A percentile compares a stretch with the other conserved stretches of the same genome.
These are phyloP conservation scores for Geotrichum reessii DNA, from an alignment of 1,139 yeast genomes.

Conservation along the genomic window DNA sequence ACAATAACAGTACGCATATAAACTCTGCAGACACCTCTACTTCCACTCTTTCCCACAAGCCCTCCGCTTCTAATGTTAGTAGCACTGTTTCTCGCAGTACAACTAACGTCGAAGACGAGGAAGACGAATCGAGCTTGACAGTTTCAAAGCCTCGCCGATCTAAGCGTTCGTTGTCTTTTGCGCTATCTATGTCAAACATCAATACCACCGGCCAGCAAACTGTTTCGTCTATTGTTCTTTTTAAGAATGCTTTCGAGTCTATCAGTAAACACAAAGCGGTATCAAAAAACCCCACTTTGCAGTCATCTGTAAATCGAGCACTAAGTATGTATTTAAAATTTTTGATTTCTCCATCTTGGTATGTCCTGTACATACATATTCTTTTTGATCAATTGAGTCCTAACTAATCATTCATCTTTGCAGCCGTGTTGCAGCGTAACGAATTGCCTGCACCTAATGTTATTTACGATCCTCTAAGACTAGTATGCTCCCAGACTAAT, in stretches of 20 bases:
- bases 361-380: not conserved
- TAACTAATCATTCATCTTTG: conserved; percentile 7
- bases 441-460: conserved; percentile 42
- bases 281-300: conserved; percentile 43
- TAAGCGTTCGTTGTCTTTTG: conserved; percentile 30
- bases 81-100: not conserved
- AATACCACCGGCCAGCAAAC: conserved; percentile 29
- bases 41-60: not conserved
- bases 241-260: conserved; percentile 45
- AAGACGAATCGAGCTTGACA: conserved; percentile 4
- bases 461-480: conserved; percentile 56
- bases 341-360: not conserved
- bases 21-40: not conserved
- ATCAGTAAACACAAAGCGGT: conserved; percentile 47
- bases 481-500: conserved; percentile 51
- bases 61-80: not conserved
- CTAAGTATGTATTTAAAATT: conserved; percentile 29
- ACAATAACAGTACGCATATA: not conserved
- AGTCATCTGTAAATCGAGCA: conserved; percentile 41
- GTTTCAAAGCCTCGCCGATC: conserved; percentile 15
- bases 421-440: conserved; percentile 23
- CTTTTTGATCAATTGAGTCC: not conserved
- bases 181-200: conserved; percentile 29
- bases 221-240: conserved; percentile 40
- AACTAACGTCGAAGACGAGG: not conserved